phyloP scores from a whole-genome alignment of 139 green algal genomes.

The Asterochloris erici region DNA sequence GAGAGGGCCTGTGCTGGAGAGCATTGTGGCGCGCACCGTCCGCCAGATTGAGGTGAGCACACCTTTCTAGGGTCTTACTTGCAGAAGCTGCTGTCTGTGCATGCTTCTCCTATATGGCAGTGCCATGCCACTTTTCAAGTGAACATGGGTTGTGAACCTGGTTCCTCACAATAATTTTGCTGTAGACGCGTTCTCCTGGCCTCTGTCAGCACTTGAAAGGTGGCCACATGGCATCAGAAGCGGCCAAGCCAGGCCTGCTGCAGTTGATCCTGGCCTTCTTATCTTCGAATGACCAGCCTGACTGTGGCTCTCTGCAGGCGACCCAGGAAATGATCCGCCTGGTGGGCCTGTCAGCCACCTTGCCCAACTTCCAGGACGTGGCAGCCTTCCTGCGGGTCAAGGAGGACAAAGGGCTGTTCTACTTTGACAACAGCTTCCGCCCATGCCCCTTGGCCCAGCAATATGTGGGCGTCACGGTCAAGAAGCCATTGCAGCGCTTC shows the following conservation, averaged over 20 bases:
- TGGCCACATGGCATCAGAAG: not conserved
- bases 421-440: slow-evolving; percentile 94
- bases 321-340: slow-evolving; percentile 94
- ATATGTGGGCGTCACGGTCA: slow-evolving; percentile 93
- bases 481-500: slow-evolving; percentile 99
- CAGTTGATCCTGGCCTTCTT: not conserved
- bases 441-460: slow-evolving; percentile 95
- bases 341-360: slow-evolving; percentile 93
- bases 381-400: slow-evolving; percentile 92
- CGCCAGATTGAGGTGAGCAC: slow-evolving; percentile 65
- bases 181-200: not conserved
- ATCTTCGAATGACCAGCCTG: not conserved
- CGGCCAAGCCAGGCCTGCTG: not conserved
- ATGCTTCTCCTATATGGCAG: not conserved
- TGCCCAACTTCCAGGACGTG: slow-evolving; percentile 98
- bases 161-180: not conserved
- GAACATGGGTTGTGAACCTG: not conserved
- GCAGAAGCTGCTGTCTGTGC: not conserved
- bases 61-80: not conserved
- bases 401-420: slow-evolving; percentile 88
- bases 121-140: not conserved
- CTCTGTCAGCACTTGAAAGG: not conserved
- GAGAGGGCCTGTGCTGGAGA: slow-evolving; percentile 93
- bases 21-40: slow-evolving; percentile 91
- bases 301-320: slow-evolving; percentile 54